phyloP scores from a whole-genome alignment of 2,329 filamentous ascomycete species.

The Paecilomyces fulvus region DNA sequence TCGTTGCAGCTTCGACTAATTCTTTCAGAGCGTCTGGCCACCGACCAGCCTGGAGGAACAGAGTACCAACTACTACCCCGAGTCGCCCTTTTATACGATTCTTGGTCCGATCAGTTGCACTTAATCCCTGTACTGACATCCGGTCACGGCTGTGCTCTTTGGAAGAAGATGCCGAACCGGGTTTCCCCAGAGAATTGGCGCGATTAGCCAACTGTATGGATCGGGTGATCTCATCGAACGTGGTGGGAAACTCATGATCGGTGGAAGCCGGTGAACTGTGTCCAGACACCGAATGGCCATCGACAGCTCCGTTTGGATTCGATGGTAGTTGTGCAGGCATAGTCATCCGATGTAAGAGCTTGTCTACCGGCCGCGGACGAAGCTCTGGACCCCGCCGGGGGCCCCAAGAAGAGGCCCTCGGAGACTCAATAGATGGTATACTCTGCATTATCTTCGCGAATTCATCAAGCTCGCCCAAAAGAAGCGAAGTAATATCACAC shows the following conservation, averaged over 20 bases:
- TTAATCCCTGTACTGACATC: constrained; percentile 59
- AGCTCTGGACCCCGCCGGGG: constrained; percentile 44
- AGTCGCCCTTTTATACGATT: constrained; percentile 74
- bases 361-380: constrained; percentile 43
- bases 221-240: constrained; percentile 45
- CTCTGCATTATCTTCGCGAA: constrained; percentile 65
- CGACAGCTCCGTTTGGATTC: constrained; percentile 28
- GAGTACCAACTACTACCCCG: constrained; percentile 69
- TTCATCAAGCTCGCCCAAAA: constrained; percentile 67
- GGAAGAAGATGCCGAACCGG: constrained; percentile 31
- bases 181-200: constrained; percentile 29
- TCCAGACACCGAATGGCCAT: constrained; percentile 31
- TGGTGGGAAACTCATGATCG: constrained; percentile 41
- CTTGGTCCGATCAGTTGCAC: constrained; percentile 66
- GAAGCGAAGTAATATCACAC: constrained; percentile 65
- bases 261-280: constrained; percentile 26
- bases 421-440: constrained; percentile 69
- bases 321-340: constrained; percentile 57
- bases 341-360: constrained; percentile 64
- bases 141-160: constrained; percentile 53
- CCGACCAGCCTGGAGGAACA: constrained; percentile 81
- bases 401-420: constrained; percentile 43
- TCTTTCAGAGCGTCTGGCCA: constrained; percentile 85
- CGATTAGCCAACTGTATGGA: constrained; percentile 33
- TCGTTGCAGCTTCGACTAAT: constrained; percentile 67